Base-by-base conservation (phyloP, 1,139 yeast species). In the Taphrina flavorubra region DNA sequence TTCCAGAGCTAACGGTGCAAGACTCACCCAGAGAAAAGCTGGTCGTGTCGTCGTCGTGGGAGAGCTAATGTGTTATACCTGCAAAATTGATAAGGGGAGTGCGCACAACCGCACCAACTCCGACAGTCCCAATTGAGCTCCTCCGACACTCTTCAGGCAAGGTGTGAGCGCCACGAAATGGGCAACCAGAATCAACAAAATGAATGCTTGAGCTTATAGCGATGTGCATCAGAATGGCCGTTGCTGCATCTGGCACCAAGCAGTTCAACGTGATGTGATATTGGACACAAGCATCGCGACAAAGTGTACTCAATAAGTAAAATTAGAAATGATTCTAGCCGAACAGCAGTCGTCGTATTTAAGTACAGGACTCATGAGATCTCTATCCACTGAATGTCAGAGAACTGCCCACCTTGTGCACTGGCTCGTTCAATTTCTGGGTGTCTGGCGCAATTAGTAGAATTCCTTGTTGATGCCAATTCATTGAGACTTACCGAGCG, bases 371-470 rank as follows among this genome's bases (percentile, higher is more conserved):
- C 47, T 44, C 18, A 14, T 44, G n/a, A 44, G 47, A 44, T n/a
- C 47, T 44, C 55, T 69, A 69, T 36, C 69, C 70, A n/a, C 44
- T 36, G 34, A 70, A 69, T 14, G 69, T 63, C 47, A 70, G 36
- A 53, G 72, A 71, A 40, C 67, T 49, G 25, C 72, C 72, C 16
- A 70, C 65, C 87, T 95, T 92, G 88, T 94, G 99, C 78, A 95
- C 97, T 75, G 97, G 92, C 85, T 92, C 97, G 80, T 92, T 88
- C 79, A 94, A 86, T 83, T 94, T 90, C 83, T 70, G 70, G 42
- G 70, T 68, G 57, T 69, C 67, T 40, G 55, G 39, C 42, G 7
- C 6, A 25, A 13, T 63, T n/a, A 31, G 44, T 18, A 25, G 34
- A 13, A 40, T 31, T 39, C 31, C 40, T 51, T 92, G 87, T 76